Conservation (phyloP, 192 early-diverging fungal genomes). For the Paraglomus brasilianum region DNA sequence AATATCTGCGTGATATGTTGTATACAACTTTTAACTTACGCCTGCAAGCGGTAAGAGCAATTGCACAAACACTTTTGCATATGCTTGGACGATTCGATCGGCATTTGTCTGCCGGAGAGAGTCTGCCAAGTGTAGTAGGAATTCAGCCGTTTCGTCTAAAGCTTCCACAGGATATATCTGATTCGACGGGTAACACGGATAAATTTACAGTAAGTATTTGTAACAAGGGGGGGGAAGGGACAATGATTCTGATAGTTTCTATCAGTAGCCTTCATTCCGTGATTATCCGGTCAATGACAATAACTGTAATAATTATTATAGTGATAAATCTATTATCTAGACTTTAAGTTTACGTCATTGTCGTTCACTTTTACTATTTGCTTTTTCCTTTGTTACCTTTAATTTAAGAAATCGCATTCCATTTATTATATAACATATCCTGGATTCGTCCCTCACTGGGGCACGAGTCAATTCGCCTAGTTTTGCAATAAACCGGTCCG, state of each 20-base stretch:
- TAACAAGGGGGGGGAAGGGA: not conserved
- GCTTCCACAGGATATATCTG: slow-evolving; percentile 90
- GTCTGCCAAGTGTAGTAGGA: slow-evolving; percentile 84
- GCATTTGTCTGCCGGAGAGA: slow-evolving; percentile 84
- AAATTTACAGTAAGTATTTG: slow-evolving; percentile 1
- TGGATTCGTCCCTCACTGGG: slow-evolving; percentile 66
- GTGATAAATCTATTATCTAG: not conserved
- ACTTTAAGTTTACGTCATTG: not conserved
- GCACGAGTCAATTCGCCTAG: slow-evolving; percentile 71
- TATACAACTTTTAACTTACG: slow-evolving; percentile 36
- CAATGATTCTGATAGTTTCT: not conserved
- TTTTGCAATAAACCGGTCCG: slow-evolving; percentile 89
- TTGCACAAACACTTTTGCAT: slow-evolving; percentile 86
- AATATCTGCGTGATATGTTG: not conserved
- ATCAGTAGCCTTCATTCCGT: not conserved
- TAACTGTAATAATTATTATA: not conserved
- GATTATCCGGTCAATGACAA: not conserved
- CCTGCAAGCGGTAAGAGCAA: slow-evolving; percentile 88
- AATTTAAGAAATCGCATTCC: slow-evolving; percentile 89
- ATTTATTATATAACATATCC: slow-evolving; percentile 82
- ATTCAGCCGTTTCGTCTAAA: slow-evolving; percentile 93
- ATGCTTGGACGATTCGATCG: slow-evolving; percentile 84
- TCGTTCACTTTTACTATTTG: not conserved
- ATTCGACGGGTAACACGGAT: not conserved
- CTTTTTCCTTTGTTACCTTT: slow-evolving; percentile 52